A percentile compares a stretch with the other conserved stretches of the same genome.
Evolutionary conservation across 1,139 yeast species (phyloP).

Genomic region (Taiozyma sp.): DNA sequence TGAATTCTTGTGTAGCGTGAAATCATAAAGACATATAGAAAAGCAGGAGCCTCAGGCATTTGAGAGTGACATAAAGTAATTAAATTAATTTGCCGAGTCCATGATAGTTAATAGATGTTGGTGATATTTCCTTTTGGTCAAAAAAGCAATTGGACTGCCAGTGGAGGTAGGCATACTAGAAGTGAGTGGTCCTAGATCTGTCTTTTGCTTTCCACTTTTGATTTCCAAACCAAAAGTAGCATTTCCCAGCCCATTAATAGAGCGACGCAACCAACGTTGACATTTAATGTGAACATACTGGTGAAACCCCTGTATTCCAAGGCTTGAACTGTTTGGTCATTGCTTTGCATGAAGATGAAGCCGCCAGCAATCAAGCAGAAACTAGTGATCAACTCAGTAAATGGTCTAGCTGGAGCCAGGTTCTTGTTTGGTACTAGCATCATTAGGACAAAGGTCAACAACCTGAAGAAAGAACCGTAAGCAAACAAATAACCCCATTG

Average conservation of each 20-base stretch:
- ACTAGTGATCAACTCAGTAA: constrained; percentile 76
- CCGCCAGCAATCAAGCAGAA: constrained; percentile 88
- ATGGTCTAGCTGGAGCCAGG: constrained; percentile 59
- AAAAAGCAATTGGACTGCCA: no score
- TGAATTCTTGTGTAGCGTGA: not conserved
- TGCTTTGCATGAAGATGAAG: constrained; percentile 84
- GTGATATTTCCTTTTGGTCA: no score
- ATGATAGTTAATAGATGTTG: not conserved
- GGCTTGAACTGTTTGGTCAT: constrained; percentile 78
- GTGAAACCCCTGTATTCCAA: constrained; percentile 84
- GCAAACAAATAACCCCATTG: constrained; percentile 91
- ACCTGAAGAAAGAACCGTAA: constrained; percentile 72
- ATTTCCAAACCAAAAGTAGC: constrained; percentile 61
- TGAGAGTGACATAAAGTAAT: not conserved
- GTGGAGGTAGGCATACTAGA: no score
- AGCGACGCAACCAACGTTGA: constrained; percentile 74
- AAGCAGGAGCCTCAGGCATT: not conserved
- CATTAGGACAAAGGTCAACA: constrained; percentile 60
- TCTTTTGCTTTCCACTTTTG: constrained; percentile 35
- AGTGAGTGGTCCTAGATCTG: constrained; percentile 7
- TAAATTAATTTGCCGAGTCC: not conserved
- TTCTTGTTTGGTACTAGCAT: constrained; percentile 44
- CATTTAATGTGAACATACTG: constrained; percentile 85
- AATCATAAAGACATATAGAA: not conserved
- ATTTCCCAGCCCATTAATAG: constrained; percentile 91